Evolutionary conservation across 2,329 filamentous ascomycete genomes (phyloP), one percentile per base, ranked within the genome.

Genomic region (Aureobasidium sp.): DNA sequence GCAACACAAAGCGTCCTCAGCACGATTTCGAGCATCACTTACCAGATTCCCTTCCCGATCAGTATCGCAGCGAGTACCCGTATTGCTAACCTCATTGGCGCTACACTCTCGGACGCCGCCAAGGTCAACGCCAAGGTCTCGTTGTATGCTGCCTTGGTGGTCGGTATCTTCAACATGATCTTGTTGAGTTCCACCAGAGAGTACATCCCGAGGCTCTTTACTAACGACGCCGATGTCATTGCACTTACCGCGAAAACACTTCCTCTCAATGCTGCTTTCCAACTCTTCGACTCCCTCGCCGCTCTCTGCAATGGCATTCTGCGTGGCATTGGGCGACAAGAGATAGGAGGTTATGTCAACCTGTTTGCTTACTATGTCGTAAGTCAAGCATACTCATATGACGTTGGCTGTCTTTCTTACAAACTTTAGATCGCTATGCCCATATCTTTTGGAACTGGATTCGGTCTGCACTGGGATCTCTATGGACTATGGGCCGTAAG

Each of bases 1-100:
- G 93, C 93, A 0, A 92, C 94, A 0, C 92, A 99, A 73, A 92
- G 88, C 35, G 86, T 96, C 15, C 78, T 97, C 2, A 83, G 87
- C 23, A 68, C 67, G 2, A 61, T 68, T 27, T 67, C 65, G 17
- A 63, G 60, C 58, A 65, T 68, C 11, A 66, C 67, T 29, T 68
- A 65, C 57, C 64, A 66, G 47, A 65, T 68, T 15, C 91, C 92
- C 0, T 96, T 96, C 75, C 89, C 93, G 0, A 83, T 96, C 63
- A 90, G 88, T 29, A 93, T 97, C 60, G 92, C 92, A 2, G 85
- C 88, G 0, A 93, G 88, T 11, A 97, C 93, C 0, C 85, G 93
- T 0, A 84, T 96, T 15, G 93, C 91, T 25, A 96, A 96, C 67
- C 77, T 96, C 40, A 94, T 96, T 63, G 93, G 93, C 15, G 91